A percentile compares a stretch with the other conserved stretches of the same genome.
These are phyloP conservation scores for Trametes meyenii DNA, from an alignment of 768 basidiomycete species.

Conservation along the genomic window DNA sequence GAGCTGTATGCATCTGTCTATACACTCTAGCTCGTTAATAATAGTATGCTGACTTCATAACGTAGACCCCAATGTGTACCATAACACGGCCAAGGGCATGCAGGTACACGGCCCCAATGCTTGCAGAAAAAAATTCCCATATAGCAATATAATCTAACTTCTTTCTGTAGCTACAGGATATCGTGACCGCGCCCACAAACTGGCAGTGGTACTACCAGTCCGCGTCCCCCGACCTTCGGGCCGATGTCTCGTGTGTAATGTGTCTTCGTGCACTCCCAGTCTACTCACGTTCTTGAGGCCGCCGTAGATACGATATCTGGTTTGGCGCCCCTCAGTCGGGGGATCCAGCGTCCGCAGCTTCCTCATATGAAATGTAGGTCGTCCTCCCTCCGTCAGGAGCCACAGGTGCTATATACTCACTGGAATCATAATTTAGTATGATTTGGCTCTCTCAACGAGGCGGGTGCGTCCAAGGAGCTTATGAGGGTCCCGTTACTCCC, in stretches of 20 bases:
- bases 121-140: not conserved
- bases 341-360: slow-evolving; percentile 46
- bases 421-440: slow-evolving; percentile 36
- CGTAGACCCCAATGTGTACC: slow-evolving; percentile 48
- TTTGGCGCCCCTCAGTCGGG: slow-evolving; percentile 47
- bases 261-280: no score
- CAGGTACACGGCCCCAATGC: slow-evolving; percentile 36
- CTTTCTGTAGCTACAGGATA: slow-evolving; percentile 40
- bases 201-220: slow-evolving; percentile 56
- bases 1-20: slow-evolving; percentile 37
- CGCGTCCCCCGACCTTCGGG: slow-evolving; percentile 48
- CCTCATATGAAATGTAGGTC: slow-evolving; percentile 49
- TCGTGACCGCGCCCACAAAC: slow-evolving; percentile 49
- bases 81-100: slow-evolving; percentile 50
- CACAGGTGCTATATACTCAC: not conserved
- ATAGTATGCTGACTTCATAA: slow-evolving; percentile 45
- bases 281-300: no score
- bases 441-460: slow-evolving; percentile 62
- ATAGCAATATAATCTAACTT: not conserved
- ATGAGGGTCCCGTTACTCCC: not conserved
- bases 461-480: slow-evolving; percentile 39
- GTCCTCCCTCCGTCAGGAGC: not conserved
- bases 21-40: slow-evolving; percentile 19
- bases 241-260: slow-evolving; percentile 52
- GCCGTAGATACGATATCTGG: slow-evolving; percentile 58